A percentile compares a stretch with the other conserved stretches of the same genome.
Evolutionary conservation across 768 basidiomycete species (phyloP).

Genomic region (Fibroporia radiculosa): DNA sequence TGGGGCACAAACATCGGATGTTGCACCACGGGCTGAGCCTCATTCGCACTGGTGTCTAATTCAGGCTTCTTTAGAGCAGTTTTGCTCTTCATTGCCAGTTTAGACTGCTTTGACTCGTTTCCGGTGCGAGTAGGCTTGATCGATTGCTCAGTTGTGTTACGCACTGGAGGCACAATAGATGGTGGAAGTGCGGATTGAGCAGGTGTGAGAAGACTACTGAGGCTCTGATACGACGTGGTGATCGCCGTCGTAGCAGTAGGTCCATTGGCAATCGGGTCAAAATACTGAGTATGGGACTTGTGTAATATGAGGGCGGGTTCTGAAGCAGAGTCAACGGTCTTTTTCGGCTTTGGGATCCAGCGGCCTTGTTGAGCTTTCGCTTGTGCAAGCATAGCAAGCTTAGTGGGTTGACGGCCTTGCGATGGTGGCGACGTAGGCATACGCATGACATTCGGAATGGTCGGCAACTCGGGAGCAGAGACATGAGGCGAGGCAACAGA

Average conservation of each 20-base stretch:
- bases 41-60: conserved; percentile 29
- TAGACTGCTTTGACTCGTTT: conserved; percentile 47
- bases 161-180: conserved; percentile 10
- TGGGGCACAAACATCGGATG: conserved; percentile 55
- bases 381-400: conserved; percentile 69
- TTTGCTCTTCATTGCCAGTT: conserved; percentile 69
- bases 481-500: background rate
- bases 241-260: conserved; percentile 79
- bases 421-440: background rate
- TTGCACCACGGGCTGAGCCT: conserved; percentile 23
- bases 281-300: conserved; percentile 55
- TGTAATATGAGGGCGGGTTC: conserved; percentile 27
- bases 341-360: conserved; percentile 20
- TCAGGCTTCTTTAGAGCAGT: conserved; percentile 42
- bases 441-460: background rate
- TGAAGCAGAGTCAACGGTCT: conserved; percentile 11
- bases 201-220: conserved; percentile 45
- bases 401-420: conserved; percentile 40
- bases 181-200: conserved; percentile 18
- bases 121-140: background rate
- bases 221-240: conserved; percentile 71
- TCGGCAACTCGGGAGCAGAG: background rate
- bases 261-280: conserved; percentile 77
- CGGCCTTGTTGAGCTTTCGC: conserved; percentile 34
- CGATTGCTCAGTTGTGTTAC: conserved; percentile 11